Base-by-base conservation (phyloP, 1,284 basidiomycete species). In the Clitocybe nebularis region DNA sequence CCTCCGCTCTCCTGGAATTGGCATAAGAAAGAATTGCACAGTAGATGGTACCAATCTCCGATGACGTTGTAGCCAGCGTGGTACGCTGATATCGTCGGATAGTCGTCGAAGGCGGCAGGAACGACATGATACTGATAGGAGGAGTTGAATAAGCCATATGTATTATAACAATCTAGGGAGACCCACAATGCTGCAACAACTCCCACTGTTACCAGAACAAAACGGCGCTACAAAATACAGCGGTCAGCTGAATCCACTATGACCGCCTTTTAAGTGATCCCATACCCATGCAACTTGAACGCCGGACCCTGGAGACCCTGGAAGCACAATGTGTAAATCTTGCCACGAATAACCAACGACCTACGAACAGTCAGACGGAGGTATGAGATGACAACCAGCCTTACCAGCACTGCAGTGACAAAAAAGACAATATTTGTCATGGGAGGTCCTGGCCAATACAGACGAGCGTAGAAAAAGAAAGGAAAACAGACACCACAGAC, bases 321-420 rank as follows among this genome's bases (percentile, higher is more conserved):
- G 60, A 1, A 64, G 17, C 1, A 49, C 30, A 21, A 75, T 60
- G 52, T 78, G 72, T 0, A 67, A 63, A 57, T 84, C 77, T 57
- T 82, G 74, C 61, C 83, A 87, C 10, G 82, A 87, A 58, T 82
- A 89, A 1, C 86, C 88, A 33, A 89, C 57, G 0, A 89, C 71
- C 82, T 84, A 42, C 3, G 7, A 41, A 24, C 25, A 21, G n/a
- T n/a, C 11, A 41, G 39, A 34, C 17, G 2, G 35, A 24, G 25
- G 5, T 14, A 30, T 13, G 2, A 28, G 20, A 30, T 3, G 26
- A 13, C 24, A 10, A n/a, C 14, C 23, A 6, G 37, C 64, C 66
- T 28, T 43, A 84, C 86, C 58, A 91, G 60, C 22, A 71, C 72
- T 10, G 75, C 62, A 0, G 89, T 91, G 1, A 92, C 79, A 44